These are phyloP conservation scores for Puccinia triticina DNA, from an alignment of 1,284 basidiomycete genomes.

Conservation along the genomic window DNA sequence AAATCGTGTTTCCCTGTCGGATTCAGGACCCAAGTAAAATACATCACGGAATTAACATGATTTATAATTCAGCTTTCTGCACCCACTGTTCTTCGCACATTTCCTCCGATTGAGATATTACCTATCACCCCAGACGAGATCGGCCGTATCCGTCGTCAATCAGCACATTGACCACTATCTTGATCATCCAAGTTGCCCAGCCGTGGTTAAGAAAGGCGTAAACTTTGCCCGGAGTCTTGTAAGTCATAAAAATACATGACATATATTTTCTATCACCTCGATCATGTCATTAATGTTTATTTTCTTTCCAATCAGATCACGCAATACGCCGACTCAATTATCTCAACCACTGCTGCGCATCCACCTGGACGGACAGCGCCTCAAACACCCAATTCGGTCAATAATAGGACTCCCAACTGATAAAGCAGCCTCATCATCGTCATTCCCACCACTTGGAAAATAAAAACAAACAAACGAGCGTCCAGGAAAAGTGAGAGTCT, in stretches of 20 bases:
- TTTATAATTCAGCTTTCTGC: constrained; percentile 29
- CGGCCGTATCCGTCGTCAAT: constrained; percentile 40
- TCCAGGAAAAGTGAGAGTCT: not conserved
- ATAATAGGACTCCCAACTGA: constrained; percentile 31
- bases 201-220: constrained; percentile 30
- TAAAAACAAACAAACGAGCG: not conserved
- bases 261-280: not conserved
- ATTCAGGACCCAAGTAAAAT: not conserved
- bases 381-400: constrained; percentile 43
- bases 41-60: not conserved
- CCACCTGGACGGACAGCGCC: constrained; percentile 34
- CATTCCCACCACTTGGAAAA: not conserved
- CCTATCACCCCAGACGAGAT: constrained; percentile 46
- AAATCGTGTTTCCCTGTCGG: not conserved
- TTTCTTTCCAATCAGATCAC: constrained; percentile 20
- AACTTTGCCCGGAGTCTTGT: constrained; percentile 36
- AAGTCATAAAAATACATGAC: not conserved
- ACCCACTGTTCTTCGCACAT: constrained; percentile 47
- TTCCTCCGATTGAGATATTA: constrained; percentile 47
- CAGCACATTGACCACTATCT: constrained; percentile 38
- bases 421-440: not conserved
- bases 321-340: constrained; percentile 49
- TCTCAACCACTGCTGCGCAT: constrained; percentile 37
- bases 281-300: not conserved
- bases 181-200: constrained; percentile 49